Percentiles rank a stretch among this genome's conserved stretches.
Evolutionary conservation across 1,139 yeast genomes (phyloP).

Genomic region (Kluyveromyces sp.): DNA sequence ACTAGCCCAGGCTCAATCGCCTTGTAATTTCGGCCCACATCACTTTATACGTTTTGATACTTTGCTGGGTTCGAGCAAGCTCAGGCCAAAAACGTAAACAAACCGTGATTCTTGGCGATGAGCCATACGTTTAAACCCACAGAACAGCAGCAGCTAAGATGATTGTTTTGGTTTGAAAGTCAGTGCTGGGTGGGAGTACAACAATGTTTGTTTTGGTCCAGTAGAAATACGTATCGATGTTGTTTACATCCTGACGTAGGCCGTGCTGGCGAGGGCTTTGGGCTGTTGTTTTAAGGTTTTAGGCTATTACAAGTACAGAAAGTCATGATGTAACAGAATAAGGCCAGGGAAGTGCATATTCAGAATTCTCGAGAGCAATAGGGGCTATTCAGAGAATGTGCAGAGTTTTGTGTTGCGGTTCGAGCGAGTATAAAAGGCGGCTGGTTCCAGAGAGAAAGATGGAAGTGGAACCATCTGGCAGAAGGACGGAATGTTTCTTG

Average conservation of each 20-base stretch:
- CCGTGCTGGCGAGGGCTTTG: not conserved
- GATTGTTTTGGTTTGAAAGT: not conserved
- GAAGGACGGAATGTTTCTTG: too few relatives aligned
- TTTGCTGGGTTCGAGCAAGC: not conserved
- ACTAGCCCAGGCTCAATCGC: not conserved
- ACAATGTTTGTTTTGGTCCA: not conserved
- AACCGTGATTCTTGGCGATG: not conserved
- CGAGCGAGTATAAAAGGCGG: not conserved
- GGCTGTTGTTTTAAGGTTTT: not conserved
- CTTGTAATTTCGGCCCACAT: not conserved
- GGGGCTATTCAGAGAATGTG: not conserved
- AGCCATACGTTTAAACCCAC: too few relatives aligned
- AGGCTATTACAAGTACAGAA: not conserved
- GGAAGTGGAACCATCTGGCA: too few relatives aligned
- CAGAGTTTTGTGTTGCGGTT: not conserved
- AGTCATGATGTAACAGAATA: not conserved
- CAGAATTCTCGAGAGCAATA: not conserved
- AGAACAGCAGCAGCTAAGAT: too few relatives aligned
- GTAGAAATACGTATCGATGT: too few relatives aligned
- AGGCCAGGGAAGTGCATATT: not conserved
- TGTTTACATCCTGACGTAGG: too few relatives aligned
- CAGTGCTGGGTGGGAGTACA: not conserved
- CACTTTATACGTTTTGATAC: slow-evolving; percentile 3
- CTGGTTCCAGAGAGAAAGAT: not conserved
- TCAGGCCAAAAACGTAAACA: not conserved